Base-by-base conservation (phyloP, 306 rosid species). In the Sicyos baderoa region DNA sequence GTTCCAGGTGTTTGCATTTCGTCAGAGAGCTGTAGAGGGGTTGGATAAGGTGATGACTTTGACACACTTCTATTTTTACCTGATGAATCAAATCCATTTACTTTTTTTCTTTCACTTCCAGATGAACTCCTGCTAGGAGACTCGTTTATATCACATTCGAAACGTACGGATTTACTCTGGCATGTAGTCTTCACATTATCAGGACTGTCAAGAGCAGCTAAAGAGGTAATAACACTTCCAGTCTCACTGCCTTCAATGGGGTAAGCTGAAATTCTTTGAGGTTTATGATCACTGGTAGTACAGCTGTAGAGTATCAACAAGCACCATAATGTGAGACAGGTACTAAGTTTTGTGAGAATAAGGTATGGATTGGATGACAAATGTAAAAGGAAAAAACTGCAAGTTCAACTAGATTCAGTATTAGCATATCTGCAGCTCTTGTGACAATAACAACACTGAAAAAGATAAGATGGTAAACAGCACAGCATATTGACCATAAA, bases 1-100 rank as follows among this genome's bases (percentile, higher is more conserved):
- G 97, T 93, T 80, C 99, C 99, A 22, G 97, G 97, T 29, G 97
- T 93, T 84, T 90, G 96, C 91, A 94, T 85, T 76, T 86, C 95
- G 0, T 85, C 95, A 73, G 86, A 86, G 50, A 90, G 84, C 80
- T 86, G 87, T 80, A 76, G 68, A 2, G 97, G 99, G 45, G 97
- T 94, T 61, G 96, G 90, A 82, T 80, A 80, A 51, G 89, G 91
- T 55, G 84, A 86, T 76, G 32, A 68, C 81, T 76, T 86, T 45
- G 75, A 56, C 61, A 80, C 74, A 80, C 83, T 84, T 72, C 79
- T 85, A 9, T 29, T 35, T 0, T 40, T 40, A 40, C 45, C 45
- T 9, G 45, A 40, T 40, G 44, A 5, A 37, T 37, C 44, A 37
- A 37, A 37, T 37, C 44, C 74, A 72, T 81, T 81, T 77, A 25